Evolutionary conservation across 495 filamentous ascomycete species (phyloP).

Genomic region (Daldinia grandis): DNA sequence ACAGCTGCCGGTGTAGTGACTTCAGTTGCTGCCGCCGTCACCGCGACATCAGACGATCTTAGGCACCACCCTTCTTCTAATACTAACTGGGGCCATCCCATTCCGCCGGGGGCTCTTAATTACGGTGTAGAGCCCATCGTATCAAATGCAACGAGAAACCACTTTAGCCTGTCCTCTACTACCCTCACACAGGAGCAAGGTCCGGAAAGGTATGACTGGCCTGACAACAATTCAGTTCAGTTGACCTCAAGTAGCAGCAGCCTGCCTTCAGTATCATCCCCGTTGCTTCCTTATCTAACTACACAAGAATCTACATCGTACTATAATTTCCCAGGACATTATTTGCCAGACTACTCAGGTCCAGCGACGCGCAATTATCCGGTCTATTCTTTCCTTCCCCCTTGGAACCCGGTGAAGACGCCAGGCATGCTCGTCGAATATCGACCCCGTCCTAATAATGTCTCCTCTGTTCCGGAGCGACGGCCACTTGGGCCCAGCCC

Average conservation of each 20-base stretch:
- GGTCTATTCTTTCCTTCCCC: background rate
- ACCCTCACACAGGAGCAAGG: conserved; percentile 20
- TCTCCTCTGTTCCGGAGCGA: background rate
- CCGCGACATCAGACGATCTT: conserved; percentile 15
- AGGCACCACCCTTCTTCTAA: conserved; percentile 10
- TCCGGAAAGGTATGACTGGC: conserved; percentile 14
- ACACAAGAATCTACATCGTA: background rate
- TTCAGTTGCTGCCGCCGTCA: conserved; percentile 14
- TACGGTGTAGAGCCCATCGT: conserved; percentile 9
- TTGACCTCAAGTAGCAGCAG: conserved; percentile 3
- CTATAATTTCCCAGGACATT: background rate
- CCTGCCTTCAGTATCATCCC: background rate
- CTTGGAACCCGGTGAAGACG: background rate
- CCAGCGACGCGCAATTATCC: background rate
- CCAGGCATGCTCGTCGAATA: conserved; percentile 10
- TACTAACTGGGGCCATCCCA: conserved; percentile 17
- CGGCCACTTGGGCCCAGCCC: background rate
- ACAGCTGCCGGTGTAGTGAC: conserved; percentile 21
- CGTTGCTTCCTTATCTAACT: conserved; percentile 3
- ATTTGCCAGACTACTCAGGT: background rate
- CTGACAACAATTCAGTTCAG: background rate
- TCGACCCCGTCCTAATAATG: background rate
- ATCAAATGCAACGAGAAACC: conserved; percentile 19
- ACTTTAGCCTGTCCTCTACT: conserved; percentile 24
- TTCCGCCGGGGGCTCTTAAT: background rate